These are phyloP conservation scores for Panicum hallii DNA, from an alignment of 202 grass and related monocot genomes.

Conservation along the genomic window DNA sequence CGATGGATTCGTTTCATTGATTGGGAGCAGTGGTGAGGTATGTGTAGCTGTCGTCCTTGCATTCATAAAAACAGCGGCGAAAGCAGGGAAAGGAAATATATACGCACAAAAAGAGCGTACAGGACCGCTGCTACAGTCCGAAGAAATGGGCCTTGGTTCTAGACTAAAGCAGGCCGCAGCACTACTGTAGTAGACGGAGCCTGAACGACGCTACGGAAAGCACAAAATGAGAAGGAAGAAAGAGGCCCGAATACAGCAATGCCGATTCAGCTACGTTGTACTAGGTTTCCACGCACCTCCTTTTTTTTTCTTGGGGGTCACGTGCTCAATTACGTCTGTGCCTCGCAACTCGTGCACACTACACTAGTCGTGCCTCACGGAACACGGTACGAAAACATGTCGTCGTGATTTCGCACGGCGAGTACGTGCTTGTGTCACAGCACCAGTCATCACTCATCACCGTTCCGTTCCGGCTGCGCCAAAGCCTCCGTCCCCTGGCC, in stretches of 20 bases:
- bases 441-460: too few relatives aligned
- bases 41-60: slow-evolving; percentile 5
- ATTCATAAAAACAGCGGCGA: neutral
- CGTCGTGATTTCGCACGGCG: neutral
- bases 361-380: neutral
- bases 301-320: too few relatives aligned
- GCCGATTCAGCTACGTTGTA: neutral
- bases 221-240: neutral
- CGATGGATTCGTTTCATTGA: neutral
- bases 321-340: neutral
- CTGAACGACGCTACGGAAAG: neutral
- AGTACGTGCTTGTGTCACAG: too few relatives aligned
- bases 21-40: slow-evolving; percentile 1
- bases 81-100: neutral
- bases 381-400: neutral
- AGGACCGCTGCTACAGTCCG: neutral
- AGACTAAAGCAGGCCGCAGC: neutral
- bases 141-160: slow-evolving; percentile 22
- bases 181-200: neutral
- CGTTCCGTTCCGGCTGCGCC: too few relatives aligned
- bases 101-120: neutral
- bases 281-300: neutral
- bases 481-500: too few relatives aligned
- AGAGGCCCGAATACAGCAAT: neutral
- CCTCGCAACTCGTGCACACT: neutral